Base-by-base conservation (phyloP, 202 grass and related monocot genomes). In the Schoenoplectus tabernaemontani region DNA sequence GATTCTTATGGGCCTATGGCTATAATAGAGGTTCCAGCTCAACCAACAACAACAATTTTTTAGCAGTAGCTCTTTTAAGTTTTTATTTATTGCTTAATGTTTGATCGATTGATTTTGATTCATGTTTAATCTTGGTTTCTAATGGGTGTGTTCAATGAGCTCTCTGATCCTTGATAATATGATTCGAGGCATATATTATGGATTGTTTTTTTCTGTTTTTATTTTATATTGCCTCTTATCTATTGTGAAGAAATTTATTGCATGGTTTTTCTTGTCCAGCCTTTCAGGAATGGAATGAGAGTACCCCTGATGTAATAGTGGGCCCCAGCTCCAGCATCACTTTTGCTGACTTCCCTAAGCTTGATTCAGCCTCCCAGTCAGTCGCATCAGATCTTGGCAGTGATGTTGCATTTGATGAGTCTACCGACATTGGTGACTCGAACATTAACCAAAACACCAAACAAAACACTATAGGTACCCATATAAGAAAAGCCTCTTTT, bases 221-320 rank as follows among this genome's bases (percentile, higher is more conserved):
- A 5, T 50, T 51, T 28, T 51, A 9, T 70, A 17, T 54, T 68
- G 36, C 72, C 9, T 76, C n/a, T n/a, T n/a, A n/a, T n/a, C n/a
- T n/a, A n/a, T 33, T 33, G 47, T n/a, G n/a, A n/a, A 70, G 12
- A 59, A 51, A 74, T 44, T 57, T 90, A 83, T 64, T 69, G 1
- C 43, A 58, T 33, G 79, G 8, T 76, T 37, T 9, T 82, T 79
- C 69, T 24, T 73, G 69, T 89, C 82, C 84, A 99, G 90, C 87
- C 90, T 95, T 91, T 71, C 82, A 89, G 82, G 86, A 92, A 69
- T 83, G 42, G 59, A 98, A 91, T 81, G 82, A 85, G 38, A 64
- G 37, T 70, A 86, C 67, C 84, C 79, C 86, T 13, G 88, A 94
- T 83, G 60, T 68, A 83, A 91, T 84, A 77, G 82, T 79, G 63